These are phyloP conservation scores for Mycena sanguinolenta DNA, from an alignment of 768 basidiomycete genomes.

Conservation along the genomic window DNA sequence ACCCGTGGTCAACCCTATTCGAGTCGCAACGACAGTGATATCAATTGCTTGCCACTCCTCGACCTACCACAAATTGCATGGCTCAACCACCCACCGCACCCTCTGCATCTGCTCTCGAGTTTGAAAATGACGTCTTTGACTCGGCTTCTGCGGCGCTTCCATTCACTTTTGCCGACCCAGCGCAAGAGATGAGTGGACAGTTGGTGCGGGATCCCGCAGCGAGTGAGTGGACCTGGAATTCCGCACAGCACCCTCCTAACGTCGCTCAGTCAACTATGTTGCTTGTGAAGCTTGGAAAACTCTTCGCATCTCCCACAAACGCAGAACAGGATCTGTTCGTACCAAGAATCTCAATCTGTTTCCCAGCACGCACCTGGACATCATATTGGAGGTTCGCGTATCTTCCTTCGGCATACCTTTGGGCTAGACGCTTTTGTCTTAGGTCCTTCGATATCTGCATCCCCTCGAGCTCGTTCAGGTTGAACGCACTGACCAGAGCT, in stretches of 20 bases:
- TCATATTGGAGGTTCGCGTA: conserved; percentile 16
- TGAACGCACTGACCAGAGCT: conserved; percentile 5
- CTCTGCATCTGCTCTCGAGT: too few species aligned
- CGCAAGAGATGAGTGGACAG: not conserved
- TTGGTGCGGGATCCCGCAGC: not conserved
- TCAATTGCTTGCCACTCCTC: too few species aligned
- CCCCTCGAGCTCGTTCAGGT: conserved; percentile 20
- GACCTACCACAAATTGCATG: too few species aligned
- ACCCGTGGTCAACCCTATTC: too few species aligned
- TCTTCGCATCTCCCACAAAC: conserved; percentile 1
- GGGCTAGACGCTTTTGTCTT: too few species aligned
- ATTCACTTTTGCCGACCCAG: not conserved
- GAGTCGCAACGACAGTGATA: too few species aligned
- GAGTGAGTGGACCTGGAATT: not conserved
- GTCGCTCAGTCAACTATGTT: conserved; percentile 1
- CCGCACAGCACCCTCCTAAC: not conserved
- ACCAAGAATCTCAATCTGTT: conserved; percentile 4
- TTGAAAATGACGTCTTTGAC: too few species aligned
- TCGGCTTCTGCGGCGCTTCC: not conserved
- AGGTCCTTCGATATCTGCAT: conserved; percentile 24
- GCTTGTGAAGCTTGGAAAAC: conserved; percentile 2
- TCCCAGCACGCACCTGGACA: conserved; percentile 8
- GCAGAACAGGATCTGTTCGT: not conserved
- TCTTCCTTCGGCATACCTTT: not conserved
- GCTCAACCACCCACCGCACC: too few species aligned